phyloP scores from a whole-genome alignment of 371 early-diverging fungal species.

The Mucor irregularis region DNA sequence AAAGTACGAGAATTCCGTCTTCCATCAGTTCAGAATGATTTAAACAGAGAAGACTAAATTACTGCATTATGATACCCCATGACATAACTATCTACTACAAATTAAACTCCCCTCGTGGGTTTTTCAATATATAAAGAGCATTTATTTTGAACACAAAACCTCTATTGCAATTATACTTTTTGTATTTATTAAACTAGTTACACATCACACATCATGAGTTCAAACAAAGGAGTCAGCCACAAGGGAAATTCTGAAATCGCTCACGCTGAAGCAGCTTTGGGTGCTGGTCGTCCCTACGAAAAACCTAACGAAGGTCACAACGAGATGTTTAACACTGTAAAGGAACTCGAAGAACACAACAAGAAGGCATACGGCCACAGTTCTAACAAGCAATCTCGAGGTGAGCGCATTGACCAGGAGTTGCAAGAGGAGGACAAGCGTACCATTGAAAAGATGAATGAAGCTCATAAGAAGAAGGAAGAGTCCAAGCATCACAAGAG shows the following conservation, averaged over 20 bases:
- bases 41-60: background rate
- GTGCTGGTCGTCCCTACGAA: constrained; percentile 23
- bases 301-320: constrained; percentile 13
- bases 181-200: background rate
- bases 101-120: background rate
- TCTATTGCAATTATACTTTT: background rate
- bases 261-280: constrained; percentile 25
- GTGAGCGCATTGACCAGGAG: constrained; percentile 16
- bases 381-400: constrained; percentile 13
- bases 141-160: background rate
- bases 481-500: constrained; percentile 5
- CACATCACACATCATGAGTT: background rate
- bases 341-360: constrained; percentile 13
- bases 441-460: constrained; percentile 14
- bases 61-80: constrained; percentile 1
- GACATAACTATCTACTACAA: constrained; percentile 4
- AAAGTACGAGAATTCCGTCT: constrained; percentile 3
- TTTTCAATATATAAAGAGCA: background rate
- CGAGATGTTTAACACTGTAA: constrained; percentile 16
- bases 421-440: constrained; percentile 19
- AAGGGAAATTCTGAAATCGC: constrained; percentile 6
- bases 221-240: constrained; percentile 2
- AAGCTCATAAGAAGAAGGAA: constrained; percentile 14
- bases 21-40: constrained; percentile 8
- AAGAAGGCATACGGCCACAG: constrained; percentile 4